Evolutionary conservation across 2,329 filamentous ascomycete species (phyloP), one percentile per base, ranked within the genome.

Genomic region (Paracorniculantispora psalliotae): DNA sequence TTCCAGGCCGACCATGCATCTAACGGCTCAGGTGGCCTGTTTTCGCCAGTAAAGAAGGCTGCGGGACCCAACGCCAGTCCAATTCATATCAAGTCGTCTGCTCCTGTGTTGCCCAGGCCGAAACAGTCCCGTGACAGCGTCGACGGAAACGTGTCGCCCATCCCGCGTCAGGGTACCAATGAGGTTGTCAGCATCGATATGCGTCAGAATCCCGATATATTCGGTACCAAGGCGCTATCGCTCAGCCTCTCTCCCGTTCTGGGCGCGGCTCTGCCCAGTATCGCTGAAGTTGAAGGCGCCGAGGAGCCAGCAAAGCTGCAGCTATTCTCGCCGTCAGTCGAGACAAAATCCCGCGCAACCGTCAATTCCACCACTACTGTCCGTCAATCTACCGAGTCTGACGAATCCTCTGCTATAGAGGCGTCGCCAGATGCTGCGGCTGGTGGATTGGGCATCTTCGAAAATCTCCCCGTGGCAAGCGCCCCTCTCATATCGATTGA

Each of bases 161-260:
- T 15, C 23, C 49, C 13, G 52, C 61, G 15, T 13, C 43, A 10
- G 48, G 57, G 6, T 25, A 59, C n/a, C 28, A 62, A 64, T 6
- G 66, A 65, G 10, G 63, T 72, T 10, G 62, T 70, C n/a, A 68
- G 69, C 37, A 69, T 73, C 33, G 72, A 75, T 57, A 67, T 73
- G 65, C 71, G 67, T 4, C 65, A 70, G 52, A 71, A 71, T 8
- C 69, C 63, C 3, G 69, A 74, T 58, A 74, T 74, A n/a, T 74
- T 74, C 41, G 66, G 67, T 4, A 60, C 63, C 1, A 61, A 67
- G 12, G 19, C 55, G 1, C 61, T 62, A 1, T 64, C 62, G 17
- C 17, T 33, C 4, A 26, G 17, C n/a, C 21, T 48, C 5, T 57
- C 59, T 2, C 37, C 59, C n/a, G 39, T 47, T 10, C 7, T 58